Percentiles rank a stretch among this genome's conserved stretches.
phyloP scores from a whole-genome alignment of 306 rosid species.

The Senna siamea region DNA sequence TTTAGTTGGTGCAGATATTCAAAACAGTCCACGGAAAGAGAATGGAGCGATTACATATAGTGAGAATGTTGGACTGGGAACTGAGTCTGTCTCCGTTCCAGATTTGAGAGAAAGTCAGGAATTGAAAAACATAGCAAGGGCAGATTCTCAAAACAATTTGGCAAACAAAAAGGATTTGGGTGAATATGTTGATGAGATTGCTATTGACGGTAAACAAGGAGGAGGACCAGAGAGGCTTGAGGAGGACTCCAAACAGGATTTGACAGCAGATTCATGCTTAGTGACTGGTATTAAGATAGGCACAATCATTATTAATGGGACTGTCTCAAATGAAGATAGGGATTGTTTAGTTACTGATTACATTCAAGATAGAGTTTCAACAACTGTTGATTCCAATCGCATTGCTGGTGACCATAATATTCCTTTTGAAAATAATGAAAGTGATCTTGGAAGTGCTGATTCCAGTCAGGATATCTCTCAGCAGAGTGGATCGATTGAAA shows the following conservation, averaged over 20 bases:
- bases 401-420: not conserved
- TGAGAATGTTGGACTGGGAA: conserved; percentile 22
- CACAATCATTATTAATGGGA: not conserved
- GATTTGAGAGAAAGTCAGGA: conserved; percentile 8
- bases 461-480: not conserved
- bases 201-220: conserved; percentile 28
- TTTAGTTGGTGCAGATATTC: not conserved
- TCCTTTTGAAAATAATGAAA: not conserved
- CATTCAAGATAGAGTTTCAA: not conserved
- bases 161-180: conserved; percentile 14
- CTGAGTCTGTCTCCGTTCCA: conserved; percentile 20
- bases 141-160: conserved; percentile 29
- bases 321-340: not conserved
- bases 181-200: conserved; percentile 29
- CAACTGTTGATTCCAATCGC: not conserved
- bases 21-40: not conserved
- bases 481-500: not conserved
- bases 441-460: not conserved
- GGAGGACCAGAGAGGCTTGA: conserved; percentile 23
- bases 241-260: conserved; percentile 30
- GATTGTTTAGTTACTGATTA: not conserved
- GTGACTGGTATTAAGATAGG: not conserved
- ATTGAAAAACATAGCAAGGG: not conserved
- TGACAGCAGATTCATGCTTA: not conserved
- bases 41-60: not conserved